phyloP scores from a whole-genome alignment of 306 rosid species.

The Gynostemma pentaphyllum region DNA sequence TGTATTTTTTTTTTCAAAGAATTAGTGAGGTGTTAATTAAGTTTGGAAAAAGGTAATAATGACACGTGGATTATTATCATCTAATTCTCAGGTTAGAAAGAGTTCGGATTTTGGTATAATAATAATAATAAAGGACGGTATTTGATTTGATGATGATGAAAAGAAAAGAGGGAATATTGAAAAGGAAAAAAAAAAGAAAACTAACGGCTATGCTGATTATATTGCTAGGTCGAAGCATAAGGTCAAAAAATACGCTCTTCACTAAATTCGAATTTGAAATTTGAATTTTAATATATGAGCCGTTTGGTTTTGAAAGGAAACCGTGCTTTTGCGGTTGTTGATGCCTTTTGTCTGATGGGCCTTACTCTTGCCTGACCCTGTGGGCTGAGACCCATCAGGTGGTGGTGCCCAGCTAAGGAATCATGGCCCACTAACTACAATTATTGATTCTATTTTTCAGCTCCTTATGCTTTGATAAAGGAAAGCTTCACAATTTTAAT shows the following conservation, averaged over 20 bases:
- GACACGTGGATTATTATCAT: constrained; percentile 11
- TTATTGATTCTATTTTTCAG: too few relatives aligned
- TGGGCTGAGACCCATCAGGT: neutral
- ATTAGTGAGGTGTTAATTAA: too few relatives aligned
- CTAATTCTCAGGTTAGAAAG: too few relatives aligned
- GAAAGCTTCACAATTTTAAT: too few relatives aligned
- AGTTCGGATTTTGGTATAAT: neutral
- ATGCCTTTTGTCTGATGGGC: neutral
- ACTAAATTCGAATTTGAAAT: constrained; percentile 6
- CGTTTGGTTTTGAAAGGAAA: neutral
- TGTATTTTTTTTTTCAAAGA: too few relatives aligned
- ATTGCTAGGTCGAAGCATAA: too few relatives aligned
- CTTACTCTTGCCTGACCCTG: neutral
- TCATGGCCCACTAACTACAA: neutral
- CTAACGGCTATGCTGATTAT: too few relatives aligned
- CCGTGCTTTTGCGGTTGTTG: neutral
- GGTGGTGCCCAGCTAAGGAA: neutral
- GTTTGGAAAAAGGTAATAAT: neutral
- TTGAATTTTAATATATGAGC: constrained; percentile 6
- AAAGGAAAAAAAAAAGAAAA: neutral
- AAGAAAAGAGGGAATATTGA: neutral
- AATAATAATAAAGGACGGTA: neutral
- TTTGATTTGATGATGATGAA: constrained; percentile 3
- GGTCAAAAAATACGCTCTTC: neutral
- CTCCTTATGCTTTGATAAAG: too few relatives aligned